phyloP scores from a whole-genome alignment of 495 filamentous ascomycete species.

The Penicillium verhagenii region DNA sequence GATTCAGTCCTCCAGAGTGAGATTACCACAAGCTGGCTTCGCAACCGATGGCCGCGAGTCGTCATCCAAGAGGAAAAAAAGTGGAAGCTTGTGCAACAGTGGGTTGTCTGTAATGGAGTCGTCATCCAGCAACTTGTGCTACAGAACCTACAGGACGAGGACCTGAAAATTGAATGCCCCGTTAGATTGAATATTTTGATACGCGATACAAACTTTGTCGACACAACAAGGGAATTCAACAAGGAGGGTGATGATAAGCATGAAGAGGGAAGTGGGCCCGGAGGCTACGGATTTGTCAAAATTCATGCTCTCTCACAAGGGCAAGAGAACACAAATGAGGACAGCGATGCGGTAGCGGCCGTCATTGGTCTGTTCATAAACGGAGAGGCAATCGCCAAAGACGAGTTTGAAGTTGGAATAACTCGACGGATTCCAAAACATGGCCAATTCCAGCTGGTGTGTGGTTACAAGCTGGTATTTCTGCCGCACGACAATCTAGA shows the following conservation, averaged over 20 bases:
- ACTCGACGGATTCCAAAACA: neutral
- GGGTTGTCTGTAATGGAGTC: neutral
- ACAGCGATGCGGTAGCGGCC: neutral
- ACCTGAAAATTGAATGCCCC: neutral
- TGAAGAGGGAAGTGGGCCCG: neutral
- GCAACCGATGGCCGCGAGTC: neutral
- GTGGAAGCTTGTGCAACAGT: neutral
- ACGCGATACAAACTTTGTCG: neutral
- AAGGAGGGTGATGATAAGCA: neutral
- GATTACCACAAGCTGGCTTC: neutral
- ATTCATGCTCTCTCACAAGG: neutral
- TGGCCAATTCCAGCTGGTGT: neutral
- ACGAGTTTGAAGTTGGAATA: neutral
- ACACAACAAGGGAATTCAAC: neutral
- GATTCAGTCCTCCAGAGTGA: no score
- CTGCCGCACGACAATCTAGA: neutral
- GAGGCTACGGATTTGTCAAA: neutral
- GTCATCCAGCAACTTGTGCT: neutral
- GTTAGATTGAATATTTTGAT: neutral
- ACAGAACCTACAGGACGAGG: neutral
- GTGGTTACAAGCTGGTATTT: neutral
- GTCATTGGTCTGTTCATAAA: neutral
- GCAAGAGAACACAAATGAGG: neutral
- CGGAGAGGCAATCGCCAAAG: neutral
- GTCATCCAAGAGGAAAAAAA: neutral